Base-by-base conservation (phyloP, 1,139 yeast genomes). In the Sugiyamaella paludigena region DNA sequence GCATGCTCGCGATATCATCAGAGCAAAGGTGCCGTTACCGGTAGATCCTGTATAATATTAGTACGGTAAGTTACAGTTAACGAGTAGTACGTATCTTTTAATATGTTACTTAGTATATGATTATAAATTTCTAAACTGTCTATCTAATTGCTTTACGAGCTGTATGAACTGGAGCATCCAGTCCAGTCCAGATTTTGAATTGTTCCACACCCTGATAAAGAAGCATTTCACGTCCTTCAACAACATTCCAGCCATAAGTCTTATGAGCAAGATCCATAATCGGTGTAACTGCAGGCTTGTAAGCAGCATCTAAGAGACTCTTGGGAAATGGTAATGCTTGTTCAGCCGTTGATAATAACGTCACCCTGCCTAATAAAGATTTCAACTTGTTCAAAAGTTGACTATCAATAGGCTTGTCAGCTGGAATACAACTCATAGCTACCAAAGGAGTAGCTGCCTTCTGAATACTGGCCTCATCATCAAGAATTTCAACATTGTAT, bases 161-260 rank as follows among this genome's bases (percentile, higher is more conserved):
- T 27, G 36, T 41, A 24, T 31, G 42, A 13, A 49, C 40, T 7
- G 68, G 65, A 1, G 73, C 71, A 66, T 68, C 71, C 50, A 76
- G 69, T 0, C 91, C 89, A 15, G 92, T 87, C 82, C 94, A 91
- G 51, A 81, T 69, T 56, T 77, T 72, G 65, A 91, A 89, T 69
- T 92, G 98, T 53, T 80, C 87, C 43, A 87, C 82, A 47, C 98
- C 98, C 69, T 92, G 98, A 68, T 86, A 83, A 19, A 89, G 88
- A 58, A 92, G 77, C 95, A 92, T 87, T 60, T 88, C 89, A 36
- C 84, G 82, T 15, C 98, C 98, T 26, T 92, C 87, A 57, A 91
- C 77, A 12, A 83, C 83, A 28, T 73, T 75, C 96, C 96, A 89
- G 12, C 72, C 70, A 32, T 69, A 78, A 58, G 77, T 72, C 38